phyloP scores from a whole-genome alignment of 2,329 filamentous ascomycete species.

The Penicillium sp. region DNA sequence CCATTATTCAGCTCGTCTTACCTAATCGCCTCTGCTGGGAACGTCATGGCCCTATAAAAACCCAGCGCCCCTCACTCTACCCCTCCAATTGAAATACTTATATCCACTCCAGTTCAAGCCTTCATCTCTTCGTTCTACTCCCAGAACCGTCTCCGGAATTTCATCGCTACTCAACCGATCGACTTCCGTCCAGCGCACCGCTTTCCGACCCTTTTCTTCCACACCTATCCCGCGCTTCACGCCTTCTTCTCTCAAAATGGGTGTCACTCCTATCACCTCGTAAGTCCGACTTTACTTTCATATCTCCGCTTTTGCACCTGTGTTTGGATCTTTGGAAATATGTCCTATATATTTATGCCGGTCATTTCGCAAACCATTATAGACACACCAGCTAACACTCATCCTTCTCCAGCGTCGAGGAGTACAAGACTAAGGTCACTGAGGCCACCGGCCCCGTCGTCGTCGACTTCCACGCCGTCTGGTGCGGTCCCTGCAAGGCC shows the following conservation, averaged over 20 bases:
- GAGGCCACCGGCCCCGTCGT: slow-evolving; percentile 61
- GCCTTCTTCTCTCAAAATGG: slow-evolving; percentile 26
- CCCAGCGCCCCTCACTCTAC: slow-evolving; percentile 24
- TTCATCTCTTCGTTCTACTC: slow-evolving; percentile 12
- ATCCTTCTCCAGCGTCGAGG: slow-evolving; percentile 52
- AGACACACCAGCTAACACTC: neutral
- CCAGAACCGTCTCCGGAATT: slow-evolving; percentile 12
- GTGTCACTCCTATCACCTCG: slow-evolving; percentile 28
- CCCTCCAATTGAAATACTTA: slow-evolving; percentile 10
- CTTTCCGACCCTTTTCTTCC: slow-evolving; percentile 17
- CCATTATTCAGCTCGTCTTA: slow-evolving; percentile 31
- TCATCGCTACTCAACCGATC: slow-evolving; percentile 29
- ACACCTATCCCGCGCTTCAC: slow-evolving; percentile 22
- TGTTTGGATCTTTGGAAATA: neutral
- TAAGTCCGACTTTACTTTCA: slow-evolving; percentile 17
- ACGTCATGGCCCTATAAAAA: slow-evolving; percentile 38
- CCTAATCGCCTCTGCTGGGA: slow-evolving; percentile 21
- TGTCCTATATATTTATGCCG: too few relatives aligned
- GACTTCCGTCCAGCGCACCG: slow-evolving; percentile 26
- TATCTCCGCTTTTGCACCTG: neutral
- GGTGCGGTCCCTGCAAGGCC: slow-evolving; percentile 94
- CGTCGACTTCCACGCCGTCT: slow-evolving; percentile 82
- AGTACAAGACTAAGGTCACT: slow-evolving; percentile 56
- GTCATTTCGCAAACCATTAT: neutral
- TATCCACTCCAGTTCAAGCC: slow-evolving; percentile 18